phyloP scores from a whole-genome alignment of 495 filamentous ascomycete genomes.

The Trichoderma gamsii region DNA sequence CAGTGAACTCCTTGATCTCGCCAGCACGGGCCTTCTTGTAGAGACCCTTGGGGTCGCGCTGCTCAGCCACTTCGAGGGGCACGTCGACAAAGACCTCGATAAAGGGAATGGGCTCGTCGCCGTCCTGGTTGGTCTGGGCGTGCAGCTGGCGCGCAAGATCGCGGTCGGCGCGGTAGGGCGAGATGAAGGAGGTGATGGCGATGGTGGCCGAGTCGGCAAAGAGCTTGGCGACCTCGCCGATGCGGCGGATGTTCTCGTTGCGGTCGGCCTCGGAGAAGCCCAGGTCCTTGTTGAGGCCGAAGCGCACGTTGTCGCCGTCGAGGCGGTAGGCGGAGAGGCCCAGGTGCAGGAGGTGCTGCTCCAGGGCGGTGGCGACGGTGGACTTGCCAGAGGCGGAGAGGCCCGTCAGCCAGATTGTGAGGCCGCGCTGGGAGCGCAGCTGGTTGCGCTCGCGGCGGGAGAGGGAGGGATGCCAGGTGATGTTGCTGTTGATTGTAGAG shows the following conservation, averaged over 20 bases:
- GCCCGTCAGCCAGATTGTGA: constrained; percentile 97
- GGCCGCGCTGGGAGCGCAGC: constrained; percentile 75
- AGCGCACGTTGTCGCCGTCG: constrained; percentile 97
- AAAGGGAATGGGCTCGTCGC: constrained; percentile 65
- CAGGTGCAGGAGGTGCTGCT: constrained; percentile 86
- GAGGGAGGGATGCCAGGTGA: constrained; percentile 93
- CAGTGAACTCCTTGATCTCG: constrained; percentile 95
- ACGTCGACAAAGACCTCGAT: constrained; percentile 91
- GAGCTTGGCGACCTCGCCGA: constrained; percentile 92
- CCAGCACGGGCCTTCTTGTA: constrained; percentile 95
- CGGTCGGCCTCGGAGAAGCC: constrained; percentile 90
- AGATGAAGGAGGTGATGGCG: constrained; percentile 94
- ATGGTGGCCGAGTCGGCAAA: constrained; percentile 86
- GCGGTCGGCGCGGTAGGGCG: constrained; percentile 82
- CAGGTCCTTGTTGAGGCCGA: constrained; percentile 94
- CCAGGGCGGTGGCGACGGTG: constrained; percentile 89
- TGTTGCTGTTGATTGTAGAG: constrained; percentile 60
- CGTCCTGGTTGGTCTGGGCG: constrained; percentile 38
- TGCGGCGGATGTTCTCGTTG: constrained; percentile 94
- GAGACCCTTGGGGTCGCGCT: constrained; percentile 91
- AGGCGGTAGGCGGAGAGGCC: constrained; percentile 82
- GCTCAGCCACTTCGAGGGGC: constrained; percentile 82
- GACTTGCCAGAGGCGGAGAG: constrained; percentile 94
- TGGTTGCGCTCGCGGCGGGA: constrained; percentile 75
- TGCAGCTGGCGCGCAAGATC: constrained; percentile 76